These are phyloP conservation scores for Suillus discolor DNA, from an alignment of 768 basidiomycete species.

Conservation along the genomic window DNA sequence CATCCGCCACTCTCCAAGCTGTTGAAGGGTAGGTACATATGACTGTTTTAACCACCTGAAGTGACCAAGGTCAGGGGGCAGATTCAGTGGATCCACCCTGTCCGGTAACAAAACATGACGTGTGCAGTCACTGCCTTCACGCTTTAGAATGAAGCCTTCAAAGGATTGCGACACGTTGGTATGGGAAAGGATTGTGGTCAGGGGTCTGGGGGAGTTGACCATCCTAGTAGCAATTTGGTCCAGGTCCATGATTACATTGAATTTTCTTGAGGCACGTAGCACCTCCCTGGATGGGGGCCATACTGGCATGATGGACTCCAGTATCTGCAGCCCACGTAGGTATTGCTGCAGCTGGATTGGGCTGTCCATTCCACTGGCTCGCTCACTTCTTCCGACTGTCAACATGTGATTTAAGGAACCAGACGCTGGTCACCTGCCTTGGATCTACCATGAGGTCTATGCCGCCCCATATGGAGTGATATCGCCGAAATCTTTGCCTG, in stretches of 20 bases:
- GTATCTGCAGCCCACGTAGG: background rate
- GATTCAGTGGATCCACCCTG: too few relatives aligned
- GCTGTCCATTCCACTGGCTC: background rate
- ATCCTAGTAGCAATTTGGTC: background rate
- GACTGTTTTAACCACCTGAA: too few relatives aligned
- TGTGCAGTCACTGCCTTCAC: background rate
- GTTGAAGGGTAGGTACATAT: background rate
- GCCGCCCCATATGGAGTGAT: too few relatives aligned
- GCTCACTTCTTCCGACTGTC: background rate
- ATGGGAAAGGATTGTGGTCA: background rate
- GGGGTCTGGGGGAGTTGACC: background rate
- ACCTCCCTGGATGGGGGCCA: background rate
- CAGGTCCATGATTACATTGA: background rate
- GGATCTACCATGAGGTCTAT: too few relatives aligned
- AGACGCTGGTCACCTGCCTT: background rate
- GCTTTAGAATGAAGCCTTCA: background rate
- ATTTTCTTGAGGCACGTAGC: background rate
- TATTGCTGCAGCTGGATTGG: background rate
- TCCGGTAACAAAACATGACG: too few relatives aligned
- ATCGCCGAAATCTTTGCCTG: too few relatives aligned
- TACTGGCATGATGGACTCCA: background rate
- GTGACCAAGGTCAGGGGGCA: too few relatives aligned
- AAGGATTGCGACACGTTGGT: background rate
- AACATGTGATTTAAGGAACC: background rate
- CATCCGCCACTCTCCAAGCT: background rate